These are phyloP conservation scores for Penicillium sp. DNA, from an alignment of 2,329 filamentous ascomycete genomes.

Conservation along the genomic window DNA sequence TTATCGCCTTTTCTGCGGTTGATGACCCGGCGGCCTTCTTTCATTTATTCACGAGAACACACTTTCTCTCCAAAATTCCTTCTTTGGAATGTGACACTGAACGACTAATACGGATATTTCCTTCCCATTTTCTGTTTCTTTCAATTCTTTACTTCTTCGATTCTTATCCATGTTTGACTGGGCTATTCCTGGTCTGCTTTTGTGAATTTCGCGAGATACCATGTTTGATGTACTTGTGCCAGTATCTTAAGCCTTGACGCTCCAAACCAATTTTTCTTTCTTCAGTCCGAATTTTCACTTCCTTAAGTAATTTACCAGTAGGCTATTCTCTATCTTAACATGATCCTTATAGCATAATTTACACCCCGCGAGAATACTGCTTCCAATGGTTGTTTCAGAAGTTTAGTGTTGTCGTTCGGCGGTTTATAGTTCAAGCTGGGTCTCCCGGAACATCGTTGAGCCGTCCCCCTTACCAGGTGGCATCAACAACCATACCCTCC, in stretches of 20 bases:
- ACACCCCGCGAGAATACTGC: background rate
- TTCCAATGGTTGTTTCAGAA: background rate
- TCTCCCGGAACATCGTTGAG: slow-evolving; percentile 36
- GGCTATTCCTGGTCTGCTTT: slow-evolving; percentile 15
- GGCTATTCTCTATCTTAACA: background rate
- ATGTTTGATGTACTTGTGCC: slow-evolving; percentile 23
- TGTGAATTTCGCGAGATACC: slow-evolving; percentile 29
- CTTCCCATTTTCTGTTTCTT: slow-evolving; percentile 12
- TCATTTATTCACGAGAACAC: slow-evolving; percentile 12
- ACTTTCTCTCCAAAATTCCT: slow-evolving; percentile 11
- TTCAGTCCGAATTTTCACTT: background rate
- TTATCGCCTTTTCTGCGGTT: slow-evolving; percentile 15
- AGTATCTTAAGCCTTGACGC: slow-evolving; percentile 18
- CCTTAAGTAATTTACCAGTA: background rate
- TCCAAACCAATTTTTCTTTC: slow-evolving; percentile 12
- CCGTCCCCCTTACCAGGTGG: slow-evolving; percentile 40
- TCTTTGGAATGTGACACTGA: slow-evolving; percentile 11
- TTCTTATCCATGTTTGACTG: slow-evolving; percentile 7
- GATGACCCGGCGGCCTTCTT: slow-evolving; percentile 21
- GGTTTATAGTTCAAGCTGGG: slow-evolving; percentile 7
- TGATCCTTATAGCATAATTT: too few species aligned
- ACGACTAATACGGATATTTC: slow-evolving; percentile 22
- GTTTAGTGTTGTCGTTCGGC: background rate
- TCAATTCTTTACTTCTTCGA: slow-evolving; percentile 10
- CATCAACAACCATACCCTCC: slow-evolving; percentile 33